Percentiles rank a stretch among this genome's conserved stretches.
Conservation (phyloP, 2,329 filamentous ascomycete species). For the Orbilia javanica region DNA sequence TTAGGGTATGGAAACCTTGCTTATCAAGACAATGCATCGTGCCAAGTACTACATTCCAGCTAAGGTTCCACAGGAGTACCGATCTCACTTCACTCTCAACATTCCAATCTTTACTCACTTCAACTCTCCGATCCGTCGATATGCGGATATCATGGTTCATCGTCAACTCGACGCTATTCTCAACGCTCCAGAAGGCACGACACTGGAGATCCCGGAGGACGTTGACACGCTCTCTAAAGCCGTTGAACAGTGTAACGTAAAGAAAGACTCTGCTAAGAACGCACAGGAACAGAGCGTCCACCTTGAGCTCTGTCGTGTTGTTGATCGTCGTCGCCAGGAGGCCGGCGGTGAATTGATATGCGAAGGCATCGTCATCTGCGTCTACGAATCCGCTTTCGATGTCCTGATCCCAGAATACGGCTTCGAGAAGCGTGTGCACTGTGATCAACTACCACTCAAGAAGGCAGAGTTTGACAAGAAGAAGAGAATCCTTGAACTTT, state of each 20-base stretch:
- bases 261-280: conserved; percentile 97
- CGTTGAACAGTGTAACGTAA: conserved; percentile 95
- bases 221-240: conserved; percentile 89
- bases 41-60: conserved; percentile 93
- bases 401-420: conserved; percentile 98
- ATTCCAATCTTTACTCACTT: conserved; percentile 96
- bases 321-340: conserved; percentile 91
- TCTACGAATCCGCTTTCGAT: conserved; percentile 98
- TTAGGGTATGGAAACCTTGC: conserved; percentile 90
- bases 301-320: conserved; percentile 94
- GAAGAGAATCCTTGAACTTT: conserved; percentile 91
- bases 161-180: conserved; percentile 90
- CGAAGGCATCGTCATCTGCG: conserved; percentile 94
- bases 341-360: conserved; percentile 91
- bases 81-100: conserved; percentile 92
- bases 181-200: conserved; percentile 81
- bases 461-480: conserved; percentile 99
- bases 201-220: conserved; percentile 72
- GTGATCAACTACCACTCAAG: conserved; percentile 95
- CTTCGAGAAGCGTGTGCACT: conserved; percentile 99
- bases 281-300: conserved; percentile 99
- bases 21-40: conserved; percentile 94
- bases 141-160: conserved; percentile 94
- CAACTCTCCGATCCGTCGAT: conserved; percentile 92
- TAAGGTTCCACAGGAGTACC: conserved; percentile 81